phyloP scores from a whole-genome alignment of 2,329 filamentous ascomycete species.

The Curvularia sp. region DNA sequence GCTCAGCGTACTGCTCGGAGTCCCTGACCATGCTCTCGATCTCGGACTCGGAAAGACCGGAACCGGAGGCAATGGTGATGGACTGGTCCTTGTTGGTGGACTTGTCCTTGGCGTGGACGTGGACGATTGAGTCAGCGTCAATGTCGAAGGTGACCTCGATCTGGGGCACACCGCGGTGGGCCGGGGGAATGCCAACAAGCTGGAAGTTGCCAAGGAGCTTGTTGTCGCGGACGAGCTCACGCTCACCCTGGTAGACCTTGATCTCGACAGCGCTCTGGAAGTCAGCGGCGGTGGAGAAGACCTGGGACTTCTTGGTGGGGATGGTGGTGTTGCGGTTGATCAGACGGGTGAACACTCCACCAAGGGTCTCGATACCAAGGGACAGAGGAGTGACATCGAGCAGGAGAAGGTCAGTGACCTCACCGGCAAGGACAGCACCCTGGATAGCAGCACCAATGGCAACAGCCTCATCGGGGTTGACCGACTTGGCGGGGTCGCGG shows the following conservation, averaged over 20 bases:
- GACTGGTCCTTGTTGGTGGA: constrained; percentile 99
- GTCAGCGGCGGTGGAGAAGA: constrained; percentile 96
- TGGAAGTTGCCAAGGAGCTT: constrained; percentile 99
- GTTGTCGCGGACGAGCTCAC: constrained; percentile 98
- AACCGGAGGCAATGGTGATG: constrained; percentile 97
- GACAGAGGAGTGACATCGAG: constrained; percentile 96
- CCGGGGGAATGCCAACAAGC: constrained; percentile 94
- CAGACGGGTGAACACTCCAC: constrained; percentile 95
- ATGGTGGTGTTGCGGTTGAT: constrained; percentile 99
- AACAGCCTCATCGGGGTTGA: constrained; percentile 98
- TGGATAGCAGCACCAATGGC: constrained; percentile 97
- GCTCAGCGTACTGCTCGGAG: constrained; percentile 93
- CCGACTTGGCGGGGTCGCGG: constrained; percentile 94
- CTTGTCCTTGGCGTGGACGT: constrained; percentile 99
- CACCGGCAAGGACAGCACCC: constrained; percentile 93
- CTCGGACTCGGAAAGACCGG: constrained; percentile 91
- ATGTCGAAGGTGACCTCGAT: constrained; percentile 99
- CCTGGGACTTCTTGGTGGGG: constrained; percentile 98
- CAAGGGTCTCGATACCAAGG: constrained; percentile 97
- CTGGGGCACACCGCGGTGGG: constrained; percentile 94
- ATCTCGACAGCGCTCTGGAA: constrained; percentile 99
- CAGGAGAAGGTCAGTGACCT: constrained; percentile 93
- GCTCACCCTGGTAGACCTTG: constrained; percentile 99
- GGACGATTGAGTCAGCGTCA: constrained; percentile 95
- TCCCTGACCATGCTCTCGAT: constrained; percentile 98